Evolutionary conservation across 495 filamentous ascomycete species (phyloP).

Genomic region (Aspergillus avenaceus): DNA sequence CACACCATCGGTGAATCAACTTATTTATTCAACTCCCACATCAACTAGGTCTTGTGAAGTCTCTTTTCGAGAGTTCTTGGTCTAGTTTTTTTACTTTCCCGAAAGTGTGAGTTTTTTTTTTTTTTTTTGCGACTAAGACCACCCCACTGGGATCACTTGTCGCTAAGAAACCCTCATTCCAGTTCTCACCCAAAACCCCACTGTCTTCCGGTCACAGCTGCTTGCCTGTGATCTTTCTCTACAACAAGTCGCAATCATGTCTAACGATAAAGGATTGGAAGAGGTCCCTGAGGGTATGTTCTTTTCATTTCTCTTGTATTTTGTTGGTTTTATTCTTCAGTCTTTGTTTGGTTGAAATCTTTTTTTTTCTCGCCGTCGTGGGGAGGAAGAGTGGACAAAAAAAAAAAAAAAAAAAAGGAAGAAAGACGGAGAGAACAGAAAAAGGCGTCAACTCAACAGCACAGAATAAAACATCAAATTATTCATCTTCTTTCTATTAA

Average conservation of each 20-base stretch:
- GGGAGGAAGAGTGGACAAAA: background rate
- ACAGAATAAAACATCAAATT: background rate
- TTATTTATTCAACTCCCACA: conserved; percentile 28
- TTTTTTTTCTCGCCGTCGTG: conserved; percentile 20
- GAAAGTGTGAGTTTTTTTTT: conserved; percentile 20
- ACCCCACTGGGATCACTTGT: conserved; percentile 30
- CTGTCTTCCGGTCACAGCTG: conserved; percentile 51
- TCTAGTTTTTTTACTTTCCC: conserved; percentile 27
- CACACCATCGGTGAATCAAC: conserved; percentile 28
- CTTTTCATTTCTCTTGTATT: conserved; percentile 9
- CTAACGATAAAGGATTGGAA: conserved; percentile 90
- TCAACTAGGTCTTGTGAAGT: conserved; percentile 23
- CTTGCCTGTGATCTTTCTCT: conserved; percentile 67
- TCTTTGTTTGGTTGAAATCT: conserved; percentile 4
- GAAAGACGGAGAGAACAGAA: background rate
- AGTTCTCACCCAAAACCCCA: conserved; percentile 34
- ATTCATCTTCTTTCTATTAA: background rate
- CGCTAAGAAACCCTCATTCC: conserved; percentile 29
- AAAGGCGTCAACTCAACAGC: background rate
- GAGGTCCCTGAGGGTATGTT: conserved; percentile 84
- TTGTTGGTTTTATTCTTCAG: conserved; percentile 15
- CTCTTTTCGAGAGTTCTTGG: conserved; percentile 40
- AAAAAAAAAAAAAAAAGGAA: conserved; percentile 1
- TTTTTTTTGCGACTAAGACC: no score
- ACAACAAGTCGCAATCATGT: conserved; percentile 89